These are phyloP conservation scores for Termitomyces bulborhizus DNA, from an alignment of 768 basidiomycete species.

Conservation along the genomic window DNA sequence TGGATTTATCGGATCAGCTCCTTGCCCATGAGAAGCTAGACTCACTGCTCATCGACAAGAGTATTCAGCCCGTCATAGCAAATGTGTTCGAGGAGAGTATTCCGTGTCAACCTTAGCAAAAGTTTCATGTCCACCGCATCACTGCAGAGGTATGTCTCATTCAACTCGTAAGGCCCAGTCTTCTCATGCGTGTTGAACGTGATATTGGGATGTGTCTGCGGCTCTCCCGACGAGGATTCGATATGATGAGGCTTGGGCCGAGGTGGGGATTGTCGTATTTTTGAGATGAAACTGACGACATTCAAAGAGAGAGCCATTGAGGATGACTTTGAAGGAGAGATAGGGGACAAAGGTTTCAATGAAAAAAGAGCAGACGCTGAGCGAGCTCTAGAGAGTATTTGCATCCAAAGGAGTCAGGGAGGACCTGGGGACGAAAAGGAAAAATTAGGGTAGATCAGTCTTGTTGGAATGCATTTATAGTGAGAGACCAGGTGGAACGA, in stretches of 20 bases:
- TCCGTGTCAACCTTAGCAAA: constrained; percentile 51
- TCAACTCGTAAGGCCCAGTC: constrained; percentile 23
- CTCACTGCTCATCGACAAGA: constrained; percentile 66
- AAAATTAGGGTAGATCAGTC: not conserved
- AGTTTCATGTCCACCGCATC: constrained; percentile 57
- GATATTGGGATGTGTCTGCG: constrained; percentile 33
- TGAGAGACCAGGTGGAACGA: not conserved
- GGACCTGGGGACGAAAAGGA: not conserved
- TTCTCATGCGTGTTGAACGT: constrained; percentile 18
- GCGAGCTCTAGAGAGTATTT: constrained; percentile 3
- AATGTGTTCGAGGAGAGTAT: constrained; percentile 43
- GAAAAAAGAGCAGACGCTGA: constrained; percentile 5
- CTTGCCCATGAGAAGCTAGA: constrained; percentile 13
- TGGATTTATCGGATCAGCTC: constrained; percentile 1
- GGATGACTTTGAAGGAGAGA: constrained; percentile 13
- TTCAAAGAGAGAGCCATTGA: constrained; percentile 20
- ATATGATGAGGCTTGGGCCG: constrained; percentile 22
- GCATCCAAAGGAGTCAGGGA: not conserved
- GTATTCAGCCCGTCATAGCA: constrained; percentile 44
- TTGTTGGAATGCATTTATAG: not conserved
- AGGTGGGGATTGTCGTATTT: constrained; percentile 34
- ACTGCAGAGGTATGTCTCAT: constrained; percentile 48
- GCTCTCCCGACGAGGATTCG: constrained; percentile 31
- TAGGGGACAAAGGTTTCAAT: constrained; percentile 7
- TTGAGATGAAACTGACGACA: constrained; percentile 43